Conservation (phyloP, 108 stramenopile species). For the Skeletonema menzelii region DNA sequence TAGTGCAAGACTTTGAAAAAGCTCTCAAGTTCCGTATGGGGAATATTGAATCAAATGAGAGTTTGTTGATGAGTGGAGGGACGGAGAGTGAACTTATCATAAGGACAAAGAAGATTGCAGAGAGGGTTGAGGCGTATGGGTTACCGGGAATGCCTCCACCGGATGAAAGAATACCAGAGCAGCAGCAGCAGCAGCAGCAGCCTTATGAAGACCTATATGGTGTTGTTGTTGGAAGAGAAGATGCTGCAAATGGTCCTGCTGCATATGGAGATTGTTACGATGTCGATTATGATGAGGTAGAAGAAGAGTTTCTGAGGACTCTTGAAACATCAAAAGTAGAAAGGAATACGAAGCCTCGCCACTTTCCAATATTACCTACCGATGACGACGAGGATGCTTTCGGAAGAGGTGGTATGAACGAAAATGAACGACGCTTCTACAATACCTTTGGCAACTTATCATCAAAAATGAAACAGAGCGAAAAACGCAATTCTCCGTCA, state of each 20-base stretch:
- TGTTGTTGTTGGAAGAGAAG: background rate
- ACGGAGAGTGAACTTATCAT: constrained; percentile 13
- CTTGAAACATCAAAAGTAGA: background rate
- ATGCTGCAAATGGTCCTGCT: background rate
- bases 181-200: background rate
- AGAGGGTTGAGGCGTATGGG: constrained; percentile 37
- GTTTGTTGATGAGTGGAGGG: background rate
- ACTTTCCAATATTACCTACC: constrained; percentile 29
- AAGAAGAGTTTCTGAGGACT: background rate
- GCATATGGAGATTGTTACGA: background rate
- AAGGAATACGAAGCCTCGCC: constrained; percentile 5
- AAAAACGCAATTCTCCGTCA: background rate
- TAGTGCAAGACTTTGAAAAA: constrained; percentile 20
- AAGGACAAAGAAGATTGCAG: constrained; percentile 26
- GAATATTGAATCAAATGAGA: constrained; percentile 9
- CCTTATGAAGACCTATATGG: background rate
- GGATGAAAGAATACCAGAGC: background rate
- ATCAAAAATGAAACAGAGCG: background rate
- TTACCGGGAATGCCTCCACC: constrained; percentile 12
- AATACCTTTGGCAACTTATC: background rate
- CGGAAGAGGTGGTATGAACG: constrained; percentile 9
- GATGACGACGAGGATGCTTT: constrained; percentile 14
- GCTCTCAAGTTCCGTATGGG: constrained; percentile 28
- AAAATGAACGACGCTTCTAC: constrained; percentile 3
- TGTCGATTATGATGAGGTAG: background rate